These are phyloP conservation scores for Pseudofabraea citricarpa DNA, from an alignment of 2,329 filamentous ascomycete genomes.

Conservation along the genomic window DNA sequence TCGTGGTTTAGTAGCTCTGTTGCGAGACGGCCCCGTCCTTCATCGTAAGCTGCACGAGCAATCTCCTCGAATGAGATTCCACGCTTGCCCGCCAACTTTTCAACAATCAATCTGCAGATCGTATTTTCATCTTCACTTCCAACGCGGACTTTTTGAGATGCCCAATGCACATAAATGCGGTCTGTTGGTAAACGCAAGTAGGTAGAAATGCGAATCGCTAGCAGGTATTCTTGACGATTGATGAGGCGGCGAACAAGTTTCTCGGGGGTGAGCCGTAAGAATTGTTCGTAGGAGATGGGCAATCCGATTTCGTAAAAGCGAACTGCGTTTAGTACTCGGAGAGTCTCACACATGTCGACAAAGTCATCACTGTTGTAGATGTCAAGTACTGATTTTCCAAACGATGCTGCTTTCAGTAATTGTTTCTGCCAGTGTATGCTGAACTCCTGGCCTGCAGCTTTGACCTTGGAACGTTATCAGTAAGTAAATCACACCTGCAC, in stretches of 20 bases:
- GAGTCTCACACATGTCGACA: constrained; percentile 93
- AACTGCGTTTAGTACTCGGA: constrained; percentile 88
- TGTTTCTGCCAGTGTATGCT: constrained; percentile 91
- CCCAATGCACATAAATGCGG: constrained; percentile 95
- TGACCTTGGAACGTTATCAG: constrained; percentile 42
- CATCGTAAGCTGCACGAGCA: constrained; percentile 87
- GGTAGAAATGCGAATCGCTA: constrained; percentile 82
- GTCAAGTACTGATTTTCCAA: constrained; percentile 94
- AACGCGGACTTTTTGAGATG: constrained; percentile 84
- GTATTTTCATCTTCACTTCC: constrained; percentile 83
- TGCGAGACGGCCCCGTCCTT: constrained; percentile 82
- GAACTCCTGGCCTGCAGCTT: constrained; percentile 89
- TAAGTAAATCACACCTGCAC: too few relatives aligned
- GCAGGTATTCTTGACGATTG: constrained; percentile 83
- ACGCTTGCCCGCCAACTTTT: constrained; percentile 78
- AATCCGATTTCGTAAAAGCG: constrained; percentile 88
- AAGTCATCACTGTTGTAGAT: constrained; percentile 98
- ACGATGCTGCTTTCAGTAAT: constrained; percentile 91
- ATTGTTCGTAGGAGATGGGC: constrained; percentile 90
- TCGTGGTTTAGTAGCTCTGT: constrained; percentile 92
- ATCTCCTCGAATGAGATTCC: constrained; percentile 96
- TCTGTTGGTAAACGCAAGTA: constrained; percentile 84
- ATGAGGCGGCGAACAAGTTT: constrained; percentile 81
- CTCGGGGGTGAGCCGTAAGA: constrained; percentile 83
- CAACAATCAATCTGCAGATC: constrained; percentile 81